Base-by-base conservation (phyloP, 768 basidiomycete species). In the Agaricus blazei region DNA sequence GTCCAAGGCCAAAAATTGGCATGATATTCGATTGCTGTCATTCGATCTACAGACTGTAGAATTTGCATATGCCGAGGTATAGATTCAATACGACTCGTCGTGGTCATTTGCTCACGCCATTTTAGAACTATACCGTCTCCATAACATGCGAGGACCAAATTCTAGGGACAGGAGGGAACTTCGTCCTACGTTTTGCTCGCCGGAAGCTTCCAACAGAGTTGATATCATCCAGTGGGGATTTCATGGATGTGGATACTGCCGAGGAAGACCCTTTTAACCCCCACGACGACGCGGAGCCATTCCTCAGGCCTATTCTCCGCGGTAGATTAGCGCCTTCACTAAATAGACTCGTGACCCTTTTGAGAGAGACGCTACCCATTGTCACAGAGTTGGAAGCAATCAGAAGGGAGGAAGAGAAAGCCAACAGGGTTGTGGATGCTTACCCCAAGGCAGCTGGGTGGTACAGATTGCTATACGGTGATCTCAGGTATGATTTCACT, bases 41-140 rank as follows among this genome's bases (percentile, higher is more conserved):
- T 96, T 96, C 67, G 92, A 96, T 68, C 72, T 96, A 14, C 92
- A 92, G 63, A 93, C 91, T 0, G 93, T 94, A n/a, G 87, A 93
- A 63, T 88, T 96, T 64, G 83, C 84, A 2, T 95, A 95, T 65
- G 80, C 87, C 9, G 71, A 71, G 51, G 88, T 83, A 65, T 83
- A 65, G 59, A 73, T 57, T 48, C 40, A 34, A 29, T 44, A 19
- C 42, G 19, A 48, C 26, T 26, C 36, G 14, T 31, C 47, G 14
- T 44, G 19, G 26, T 45, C 41, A 40, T 38, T 36, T 42, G 51
- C 7, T 59, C 50, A 43, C 11, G 14, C 29, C 7, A 11, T 8
- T 27, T 27, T 52, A 89, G 87, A 84, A 86, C 64, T 91, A 88
- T 65, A 80, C 86, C 0, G 84, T 92, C 41, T 81, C 86, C 9